Conservation (phyloP, 768 basidiomycete species). For the Psilocybe cubensis region DNA sequence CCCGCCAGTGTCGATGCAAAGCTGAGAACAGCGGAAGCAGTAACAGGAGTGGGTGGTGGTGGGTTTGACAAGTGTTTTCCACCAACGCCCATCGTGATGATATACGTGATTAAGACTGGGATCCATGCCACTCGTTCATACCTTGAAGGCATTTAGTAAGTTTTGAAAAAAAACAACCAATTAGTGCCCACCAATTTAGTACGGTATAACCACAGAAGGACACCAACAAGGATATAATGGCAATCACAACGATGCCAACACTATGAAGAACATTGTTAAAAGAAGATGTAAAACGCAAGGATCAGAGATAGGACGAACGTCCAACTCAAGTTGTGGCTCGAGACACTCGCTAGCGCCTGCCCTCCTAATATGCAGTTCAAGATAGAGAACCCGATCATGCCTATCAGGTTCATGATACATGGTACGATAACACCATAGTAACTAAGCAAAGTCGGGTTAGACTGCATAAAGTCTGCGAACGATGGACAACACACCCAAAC, state of each 20-base stretch:
- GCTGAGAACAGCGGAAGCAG: slow-evolving; percentile 55
- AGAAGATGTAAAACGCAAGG: not conserved
- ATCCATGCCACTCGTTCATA: slow-evolving; percentile 81
- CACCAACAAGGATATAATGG: slow-evolving; percentile 64
- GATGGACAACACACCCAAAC: slow-evolving; percentile 32
- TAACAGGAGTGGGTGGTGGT: slow-evolving; percentile 54
- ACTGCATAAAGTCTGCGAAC: not conserved
- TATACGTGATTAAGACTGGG: slow-evolving; percentile 73
- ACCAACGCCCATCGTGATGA: slow-evolving; percentile 74
- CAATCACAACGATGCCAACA: slow-evolving; percentile 83
- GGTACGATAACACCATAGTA: slow-evolving; percentile 62
- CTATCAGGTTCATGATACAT: slow-evolving; percentile 64
- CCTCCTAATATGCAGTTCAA: slow-evolving; percentile 77
- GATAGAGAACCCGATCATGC: slow-evolving; percentile 71
- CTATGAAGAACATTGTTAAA: slow-evolving; percentile 32
- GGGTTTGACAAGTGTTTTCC: slow-evolving; percentile 65
- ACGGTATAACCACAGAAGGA: slow-evolving; percentile 63
- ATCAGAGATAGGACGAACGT: slow-evolving; percentile 31
- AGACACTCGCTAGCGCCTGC: slow-evolving; percentile 46
- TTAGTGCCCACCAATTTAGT: slow-evolving; percentile 42
- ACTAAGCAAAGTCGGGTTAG: too few relatives aligned
- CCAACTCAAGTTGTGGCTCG: slow-evolving; percentile 45
- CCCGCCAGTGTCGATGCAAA: slow-evolving; percentile 77
- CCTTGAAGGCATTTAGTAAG: slow-evolving; percentile 25
- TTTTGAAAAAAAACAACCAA: not conserved